These are phyloP conservation scores for Zymoseptoria tritici DNA, from an alignment of 2,329 filamentous ascomycete species.

Conservation along the genomic window DNA sequence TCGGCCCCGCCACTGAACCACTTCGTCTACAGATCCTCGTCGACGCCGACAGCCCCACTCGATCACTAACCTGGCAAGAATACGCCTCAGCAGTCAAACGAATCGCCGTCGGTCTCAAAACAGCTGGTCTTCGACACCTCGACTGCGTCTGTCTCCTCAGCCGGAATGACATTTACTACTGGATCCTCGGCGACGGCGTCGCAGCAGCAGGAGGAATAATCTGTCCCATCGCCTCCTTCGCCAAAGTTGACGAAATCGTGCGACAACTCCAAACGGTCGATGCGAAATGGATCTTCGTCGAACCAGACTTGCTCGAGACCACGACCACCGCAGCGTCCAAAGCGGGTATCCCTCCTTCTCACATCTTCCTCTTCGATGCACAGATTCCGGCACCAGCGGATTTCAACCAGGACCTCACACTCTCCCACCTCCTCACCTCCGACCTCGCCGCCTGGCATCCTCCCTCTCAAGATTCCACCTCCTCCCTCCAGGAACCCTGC, in stretches of 20 bases:
- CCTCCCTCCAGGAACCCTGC: background rate
- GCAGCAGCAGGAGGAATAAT: constrained; percentile 8
- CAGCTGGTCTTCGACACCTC: background rate
- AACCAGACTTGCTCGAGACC: constrained; percentile 17
- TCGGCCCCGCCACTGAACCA: background rate
- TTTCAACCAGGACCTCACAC: background rate
- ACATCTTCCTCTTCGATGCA: constrained; percentile 39
- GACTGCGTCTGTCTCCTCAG: constrained; percentile 10
- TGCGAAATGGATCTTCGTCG: constrained; percentile 21
- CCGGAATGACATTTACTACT: constrained; percentile 9
- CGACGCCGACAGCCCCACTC: background rate
- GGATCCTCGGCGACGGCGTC: constrained; percentile 7
- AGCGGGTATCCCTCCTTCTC: constrained; percentile 27
- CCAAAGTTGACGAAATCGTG: constrained; percentile 1
- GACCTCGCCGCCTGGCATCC: background rate
- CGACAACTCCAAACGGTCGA: constrained; percentile 6
- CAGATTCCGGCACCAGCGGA: background rate
- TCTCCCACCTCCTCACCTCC: background rate
- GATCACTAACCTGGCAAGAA: background rate
- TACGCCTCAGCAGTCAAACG: constrained; percentile 5
- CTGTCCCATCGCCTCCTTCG: constrained; percentile 2
- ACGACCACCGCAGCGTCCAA: constrained; percentile 30
- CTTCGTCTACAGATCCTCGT: background rate
- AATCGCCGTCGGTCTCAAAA: constrained; percentile 5
- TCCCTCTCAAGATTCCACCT: background rate